Base-by-base conservation (phyloP, 352 stramenopile genomes). In the Phytophthora colocasiae region DNA sequence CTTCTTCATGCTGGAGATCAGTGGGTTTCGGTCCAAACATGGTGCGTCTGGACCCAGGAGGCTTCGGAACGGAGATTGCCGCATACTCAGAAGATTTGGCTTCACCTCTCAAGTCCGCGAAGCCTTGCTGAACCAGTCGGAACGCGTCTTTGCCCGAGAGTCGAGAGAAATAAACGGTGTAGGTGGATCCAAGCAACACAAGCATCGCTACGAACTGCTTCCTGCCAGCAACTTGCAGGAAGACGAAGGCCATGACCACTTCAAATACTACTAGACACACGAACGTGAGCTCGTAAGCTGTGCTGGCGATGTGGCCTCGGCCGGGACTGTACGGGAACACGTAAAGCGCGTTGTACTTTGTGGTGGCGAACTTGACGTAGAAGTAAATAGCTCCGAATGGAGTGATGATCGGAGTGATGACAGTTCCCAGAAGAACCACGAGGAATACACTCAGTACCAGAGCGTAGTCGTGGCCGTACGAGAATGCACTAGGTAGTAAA, bases 301-400 rank as follows among this genome's bases (percentile, higher is more conserved):
- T 92, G 51, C 78, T 75, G 24, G 82, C 80, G 29, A 93, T 77
- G 58, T 92, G 79, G 22, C 83, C 85, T 22, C 81, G 78, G 7
- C 87, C 87, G 5, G 85, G 71, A 24, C 69, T 92, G 63, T 87
- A 89, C 11, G 84, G 83, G 19, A 89, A 56, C 27, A 95, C 87
- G 47, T 95, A 95, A 9, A 95, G 48, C 48, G 90, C 85, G 54
- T 93, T 93, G 76, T 95, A 95, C 78, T 95, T 95, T 58, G 76
- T 85, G 7, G 81, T 85, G 34, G 47, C 39, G 43, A 76, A 86
- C 57, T 93, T 92, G 66, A 95, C 66, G 60, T 90, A 92, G 62
- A 95, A 95, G 71, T 89, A 95, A 15, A 92, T 57, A 19, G 84
- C 85, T 6, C 83, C 87, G 43, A 95, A 93, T 4, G 81, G 87